Conservation (phyloP, 2,329 filamentous ascomycete genomes). For the Nannizzia gypsea region DNA sequence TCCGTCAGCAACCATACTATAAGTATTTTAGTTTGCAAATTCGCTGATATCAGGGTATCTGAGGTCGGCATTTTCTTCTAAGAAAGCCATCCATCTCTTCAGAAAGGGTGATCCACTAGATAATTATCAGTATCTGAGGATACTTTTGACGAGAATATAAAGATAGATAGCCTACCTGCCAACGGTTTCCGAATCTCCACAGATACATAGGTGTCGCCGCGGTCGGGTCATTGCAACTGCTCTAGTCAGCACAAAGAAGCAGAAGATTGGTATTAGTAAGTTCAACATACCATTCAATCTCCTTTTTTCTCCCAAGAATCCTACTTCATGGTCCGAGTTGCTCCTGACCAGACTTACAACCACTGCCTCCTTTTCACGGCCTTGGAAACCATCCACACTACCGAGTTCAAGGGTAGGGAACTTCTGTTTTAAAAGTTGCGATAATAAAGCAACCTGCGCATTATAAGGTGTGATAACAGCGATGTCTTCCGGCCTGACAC, state of each 20-base stretch:
- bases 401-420: constrained; percentile 87
- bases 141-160: not conserved
- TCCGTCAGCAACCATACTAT: not conserved
- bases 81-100: constrained; percentile 78
- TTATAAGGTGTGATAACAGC: constrained; percentile 95
- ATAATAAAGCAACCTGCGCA: constrained; percentile 72
- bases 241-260: constrained; percentile 6
- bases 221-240: constrained; percentile 93
- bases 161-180: constrained; percentile 53
- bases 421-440: constrained; percentile 61
- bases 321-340: constrained; percentile 75
- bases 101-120: constrained; percentile 71
- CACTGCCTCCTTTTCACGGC: constrained; percentile 90
- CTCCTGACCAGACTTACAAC: constrained; percentile 89
- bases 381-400: constrained; percentile 94
- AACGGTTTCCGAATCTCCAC: constrained; percentile 90
- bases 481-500: constrained; percentile 71
- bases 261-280: not conserved
- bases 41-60: constrained; percentile 61
- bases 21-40: constrained; percentile 16
- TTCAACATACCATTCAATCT: constrained; percentile 67
- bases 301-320: constrained; percentile 84
- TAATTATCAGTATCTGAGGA: constrained; percentile 14
- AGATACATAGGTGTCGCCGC: constrained; percentile 75
- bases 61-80: constrained; percentile 82